Evolutionary conservation across 192 early-diverging fungal genomes (phyloP).

Genomic region (Funneliformis mosseae): DNA sequence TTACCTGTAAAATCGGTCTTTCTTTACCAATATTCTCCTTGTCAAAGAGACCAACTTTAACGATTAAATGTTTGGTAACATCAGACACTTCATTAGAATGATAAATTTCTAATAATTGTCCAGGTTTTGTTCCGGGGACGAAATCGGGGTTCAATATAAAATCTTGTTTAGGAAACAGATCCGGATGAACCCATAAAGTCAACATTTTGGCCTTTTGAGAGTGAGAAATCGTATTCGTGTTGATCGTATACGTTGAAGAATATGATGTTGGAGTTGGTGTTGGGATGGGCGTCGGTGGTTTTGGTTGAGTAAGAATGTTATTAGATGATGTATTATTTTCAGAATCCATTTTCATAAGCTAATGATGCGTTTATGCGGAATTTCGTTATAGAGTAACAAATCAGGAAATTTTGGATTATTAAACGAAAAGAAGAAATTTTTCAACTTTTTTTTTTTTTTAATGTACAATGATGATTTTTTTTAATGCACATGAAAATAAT

Average conservation of each 20-base stretch:
- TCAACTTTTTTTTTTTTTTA: too few species aligned
- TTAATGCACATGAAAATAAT: too few species aligned
- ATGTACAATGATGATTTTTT: too few species aligned
- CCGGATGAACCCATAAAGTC: constrained; percentile 61
- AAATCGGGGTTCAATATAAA: constrained; percentile 71
- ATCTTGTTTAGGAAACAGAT: constrained; percentile 59
- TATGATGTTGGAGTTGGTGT: background rate
- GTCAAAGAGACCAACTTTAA: constrained; percentile 56
- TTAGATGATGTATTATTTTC: background rate
- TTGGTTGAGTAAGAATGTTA: background rate
- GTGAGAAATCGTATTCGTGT: constrained; percentile 6
- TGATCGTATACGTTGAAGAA: background rate
- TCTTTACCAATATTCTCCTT: constrained; percentile 44
- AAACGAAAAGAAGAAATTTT: too few species aligned
- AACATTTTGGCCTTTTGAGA: constrained; percentile 34
- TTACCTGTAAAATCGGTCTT: constrained; percentile 64
- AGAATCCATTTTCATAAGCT: background rate
- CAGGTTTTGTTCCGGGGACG: constrained; percentile 59
- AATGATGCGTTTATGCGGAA: too few species aligned
- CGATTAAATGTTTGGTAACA: constrained; percentile 46
- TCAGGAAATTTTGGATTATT: too few species aligned
- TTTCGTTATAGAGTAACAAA: too few species aligned
- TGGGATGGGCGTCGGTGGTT: background rate
- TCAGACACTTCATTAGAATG: constrained; percentile 40
- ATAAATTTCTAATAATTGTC: constrained; percentile 69